These are phyloP conservation scores for Myxozyma neglecta DNA, from an alignment of 805 yeast species.

Conservation along the genomic window DNA sequence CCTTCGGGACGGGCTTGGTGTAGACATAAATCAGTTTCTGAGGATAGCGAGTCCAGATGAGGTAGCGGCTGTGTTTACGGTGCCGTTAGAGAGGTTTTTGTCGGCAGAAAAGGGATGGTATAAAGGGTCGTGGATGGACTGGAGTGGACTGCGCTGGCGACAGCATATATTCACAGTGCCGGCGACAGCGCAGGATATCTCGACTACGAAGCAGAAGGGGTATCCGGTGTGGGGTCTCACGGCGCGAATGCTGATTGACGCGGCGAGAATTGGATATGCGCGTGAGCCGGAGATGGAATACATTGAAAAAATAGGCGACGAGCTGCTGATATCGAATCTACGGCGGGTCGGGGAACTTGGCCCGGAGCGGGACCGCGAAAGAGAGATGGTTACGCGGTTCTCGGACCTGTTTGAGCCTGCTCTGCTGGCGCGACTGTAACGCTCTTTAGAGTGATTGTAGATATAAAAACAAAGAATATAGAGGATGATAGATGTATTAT, in stretches of 20 bases:
- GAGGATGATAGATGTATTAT: no score
- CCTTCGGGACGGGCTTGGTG: conserved; percentile 4
- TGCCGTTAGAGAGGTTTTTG: conserved; percentile 25
- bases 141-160: conserved; percentile 41
- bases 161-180: conserved; percentile 39
- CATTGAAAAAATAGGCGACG: conserved; percentile 27
- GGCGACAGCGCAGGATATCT: conserved; percentile 2
- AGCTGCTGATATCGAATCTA: conserved; percentile 22
- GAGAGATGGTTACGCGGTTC: conserved; percentile 14
- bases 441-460: no score
- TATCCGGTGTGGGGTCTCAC: conserved; percentile 47
- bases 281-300: conserved; percentile 41
- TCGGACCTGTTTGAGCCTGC: conserved; percentile 15
- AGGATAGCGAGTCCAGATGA: conserved; percentile 33
- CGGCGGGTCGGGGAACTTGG: conserved; percentile 18
- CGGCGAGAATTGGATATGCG: conserved; percentile 41
- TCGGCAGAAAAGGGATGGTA: conserved; percentile 30
- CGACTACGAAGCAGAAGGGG: conserved; percentile 12
- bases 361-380: conserved; percentile 28
- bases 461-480: neutral
- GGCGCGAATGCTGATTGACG: conserved; percentile 45
- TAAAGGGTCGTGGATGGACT: conserved; percentile 35
- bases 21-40: conserved; percentile 20
- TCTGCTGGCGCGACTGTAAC: conserved; percentile 1
- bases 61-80: conserved; percentile 38